Base-by-base conservation (phyloP, 1,284 basidiomycete genomes). In the Somion occarium region DNA sequence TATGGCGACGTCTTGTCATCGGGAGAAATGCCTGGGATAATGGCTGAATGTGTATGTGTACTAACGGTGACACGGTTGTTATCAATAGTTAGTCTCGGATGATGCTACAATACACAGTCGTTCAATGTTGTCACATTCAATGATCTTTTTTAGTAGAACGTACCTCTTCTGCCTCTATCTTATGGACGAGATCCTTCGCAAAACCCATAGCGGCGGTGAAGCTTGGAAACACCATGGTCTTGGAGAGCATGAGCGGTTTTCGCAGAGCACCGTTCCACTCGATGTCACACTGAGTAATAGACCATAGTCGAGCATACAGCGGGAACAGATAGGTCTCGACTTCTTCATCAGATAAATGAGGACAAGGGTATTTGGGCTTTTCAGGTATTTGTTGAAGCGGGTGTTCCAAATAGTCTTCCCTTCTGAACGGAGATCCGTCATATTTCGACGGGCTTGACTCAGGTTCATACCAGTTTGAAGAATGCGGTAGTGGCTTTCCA, bases 1-100 rank as follows among this genome's bases (percentile, higher is more conserved):
- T 46, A 53, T 50, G 42, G 51, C 7, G 39, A 38, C 41, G 53
- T 20, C 47, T 19, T 19, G 5, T 48, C 54, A 22, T 55, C 5
- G 26, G 55, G 50, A 22, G 48, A 20, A 11, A 45, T 56, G 34
- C 27, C 44, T n/a, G 49, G 49, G 25, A 60, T 54, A 22, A 63
- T 58, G 5, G 72, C 74, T 9, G 62, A 59, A 51, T 75, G 72
- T 3, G 60, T 48, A 51, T 75, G 72, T 4, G 60, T 48, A 66
- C 59, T 65, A 63, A 52, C 25, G 9, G 13, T 15, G 23, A 24
- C 39, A 24, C 15, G 22, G 9, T 9, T 43, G 11, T 15, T n/a
- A 12, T 25, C 15, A 11, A 42, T 24, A 3, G 22, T 12, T 7
- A 49, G 25, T 38, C 19, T 20, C 15, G 46, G 46, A 34, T 48